These are phyloP conservation scores for Priceomyces castillae DNA, from an alignment of 805 yeast genomes.

Conservation along the genomic window DNA sequence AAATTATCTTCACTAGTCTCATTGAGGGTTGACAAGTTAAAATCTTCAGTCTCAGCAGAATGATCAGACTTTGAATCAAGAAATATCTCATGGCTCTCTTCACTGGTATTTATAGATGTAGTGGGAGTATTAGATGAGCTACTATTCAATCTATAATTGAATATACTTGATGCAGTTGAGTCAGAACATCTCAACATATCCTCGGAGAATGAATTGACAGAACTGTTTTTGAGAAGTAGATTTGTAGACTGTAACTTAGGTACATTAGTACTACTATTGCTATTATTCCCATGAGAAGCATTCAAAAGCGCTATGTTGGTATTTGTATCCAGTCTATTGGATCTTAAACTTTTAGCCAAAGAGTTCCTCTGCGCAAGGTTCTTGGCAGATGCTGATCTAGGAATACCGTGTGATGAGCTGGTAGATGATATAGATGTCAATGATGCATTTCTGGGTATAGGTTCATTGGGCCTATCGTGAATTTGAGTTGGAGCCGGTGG, in stretches of 20 bases:
- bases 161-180: conserved; percentile 20
- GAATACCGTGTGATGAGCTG: conserved; percentile 4
- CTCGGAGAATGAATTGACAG: conserved; percentile 2
- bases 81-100: conserved; percentile 1
- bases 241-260: conserved; percentile 8
- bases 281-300: neutral
- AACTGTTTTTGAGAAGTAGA: conserved; percentile 2
- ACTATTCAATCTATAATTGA: conserved; percentile 21
- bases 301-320: conserved; percentile 17
- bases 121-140: conserved; percentile 31
- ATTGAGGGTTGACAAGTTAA: conserved; percentile 4
- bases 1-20: conserved; percentile 5
- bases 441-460: conserved; percentile 9
- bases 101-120: conserved; percentile 23
- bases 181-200: conserved; percentile 10
- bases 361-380: conserved; percentile 18
- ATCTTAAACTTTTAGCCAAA: conserved; percentile 22
- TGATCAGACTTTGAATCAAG: neutral
- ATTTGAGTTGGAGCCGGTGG: neutral
- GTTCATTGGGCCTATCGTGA: conserved; percentile 3
- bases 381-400: conserved; percentile 14
- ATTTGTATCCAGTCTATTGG: conserved; percentile 23
- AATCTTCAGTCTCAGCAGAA: conserved; percentile 1
- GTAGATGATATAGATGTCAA: conserved; percentile 7
- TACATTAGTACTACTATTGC: neutral